These are phyloP conservation scores for Lobulomyces angularis DNA, from an alignment of 192 early-diverging fungal species.

Conservation along the genomic window DNA sequence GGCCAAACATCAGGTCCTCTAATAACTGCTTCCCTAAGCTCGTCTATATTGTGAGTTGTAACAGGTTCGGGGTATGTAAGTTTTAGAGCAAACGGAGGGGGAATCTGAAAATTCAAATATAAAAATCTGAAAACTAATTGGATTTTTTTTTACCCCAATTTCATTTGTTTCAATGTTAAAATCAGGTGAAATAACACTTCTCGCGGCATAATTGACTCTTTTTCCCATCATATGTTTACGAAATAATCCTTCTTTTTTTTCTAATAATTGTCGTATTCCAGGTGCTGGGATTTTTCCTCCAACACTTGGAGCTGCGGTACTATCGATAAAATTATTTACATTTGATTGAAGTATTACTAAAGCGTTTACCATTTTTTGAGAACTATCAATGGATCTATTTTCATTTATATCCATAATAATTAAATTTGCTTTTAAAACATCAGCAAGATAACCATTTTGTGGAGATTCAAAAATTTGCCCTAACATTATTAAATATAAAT, in stretches of 20 bases:
- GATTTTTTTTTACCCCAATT: slow-evolving; percentile 46
- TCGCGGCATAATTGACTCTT: slow-evolving; percentile 97
- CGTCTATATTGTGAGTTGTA: slow-evolving; percentile 86
- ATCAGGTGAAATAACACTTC: slow-evolving; percentile 95
- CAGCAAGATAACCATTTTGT: slow-evolving; percentile 80
- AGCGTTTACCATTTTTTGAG: slow-evolving; percentile 28
- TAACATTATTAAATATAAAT: no score
- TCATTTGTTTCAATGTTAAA: slow-evolving; percentile 95
- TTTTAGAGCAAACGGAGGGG: slow-evolving; percentile 85
- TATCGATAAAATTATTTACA: slow-evolving; percentile 91
- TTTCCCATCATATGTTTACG: slow-evolving; percentile 99
- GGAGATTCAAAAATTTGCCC: slow-evolving; percentile 94
- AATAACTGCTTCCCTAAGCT: slow-evolving; percentile 80
- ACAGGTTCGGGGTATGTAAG: slow-evolving; percentile 98
- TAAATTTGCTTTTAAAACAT: slow-evolving; percentile 72
- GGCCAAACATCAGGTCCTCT: slow-evolving; percentile 95
- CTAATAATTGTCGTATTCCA: slow-evolving; percentile 88
- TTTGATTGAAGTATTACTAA: slow-evolving; percentile 77
- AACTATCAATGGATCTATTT: no score
- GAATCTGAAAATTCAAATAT: slow-evolving; percentile 34
- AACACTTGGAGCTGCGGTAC: slow-evolving; percentile 64
- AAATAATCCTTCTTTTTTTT: slow-evolving; percentile 99
- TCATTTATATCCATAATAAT: slow-evolving; percentile 46
- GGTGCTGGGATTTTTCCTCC: slow-evolving; percentile 60
- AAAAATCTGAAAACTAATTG: not conserved